Conservation (phyloP, 2,329 filamentous ascomycete species). For the Triangularia verruculosa region DNA sequence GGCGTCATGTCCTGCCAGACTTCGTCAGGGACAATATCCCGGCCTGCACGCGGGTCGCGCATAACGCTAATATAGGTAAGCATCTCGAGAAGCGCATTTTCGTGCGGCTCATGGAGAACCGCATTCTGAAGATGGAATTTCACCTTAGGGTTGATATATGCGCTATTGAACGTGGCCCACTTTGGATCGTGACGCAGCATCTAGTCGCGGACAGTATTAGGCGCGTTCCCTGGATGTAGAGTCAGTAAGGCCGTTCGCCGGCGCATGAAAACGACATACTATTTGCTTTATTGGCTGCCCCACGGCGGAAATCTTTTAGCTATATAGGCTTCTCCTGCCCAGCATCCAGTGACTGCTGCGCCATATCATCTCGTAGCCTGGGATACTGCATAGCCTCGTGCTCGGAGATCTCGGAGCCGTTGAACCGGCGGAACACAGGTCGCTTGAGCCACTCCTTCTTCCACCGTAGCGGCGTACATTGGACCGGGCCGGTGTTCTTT, state of each 20-base stretch:
- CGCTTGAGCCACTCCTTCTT: constrained; percentile 31
- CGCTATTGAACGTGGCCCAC: no score
- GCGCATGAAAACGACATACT: no score
- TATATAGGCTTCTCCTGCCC: constrained; percentile 11
- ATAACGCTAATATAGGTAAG: constrained; percentile 31
- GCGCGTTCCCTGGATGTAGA: no score
- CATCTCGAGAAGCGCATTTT: constrained; percentile 25
- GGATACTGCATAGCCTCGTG: constrained; percentile 29
- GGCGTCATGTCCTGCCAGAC: constrained; percentile 27
- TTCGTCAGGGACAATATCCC: constrained; percentile 33
- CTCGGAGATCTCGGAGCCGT: no score
- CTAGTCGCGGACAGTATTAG: no score
- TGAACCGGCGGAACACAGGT: constrained; percentile 26
- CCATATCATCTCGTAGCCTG: constrained; percentile 31
- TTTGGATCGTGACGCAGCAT: no score
- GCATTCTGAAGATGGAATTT: constrained; percentile 33
- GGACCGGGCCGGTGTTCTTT: constrained; percentile 18
- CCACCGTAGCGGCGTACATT: constrained; percentile 26
- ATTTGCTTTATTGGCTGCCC: constrained; percentile 26
- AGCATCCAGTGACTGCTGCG: constrained; percentile 26
- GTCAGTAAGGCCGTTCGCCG: no score
- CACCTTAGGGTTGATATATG: no score
- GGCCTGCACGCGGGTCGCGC: constrained; percentile 27
- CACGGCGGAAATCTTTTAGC: constrained; percentile 22
- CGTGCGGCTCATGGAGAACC: constrained; percentile 27